Conservation (phyloP, 208 protist species). For the Porcisia deanei region DNA sequence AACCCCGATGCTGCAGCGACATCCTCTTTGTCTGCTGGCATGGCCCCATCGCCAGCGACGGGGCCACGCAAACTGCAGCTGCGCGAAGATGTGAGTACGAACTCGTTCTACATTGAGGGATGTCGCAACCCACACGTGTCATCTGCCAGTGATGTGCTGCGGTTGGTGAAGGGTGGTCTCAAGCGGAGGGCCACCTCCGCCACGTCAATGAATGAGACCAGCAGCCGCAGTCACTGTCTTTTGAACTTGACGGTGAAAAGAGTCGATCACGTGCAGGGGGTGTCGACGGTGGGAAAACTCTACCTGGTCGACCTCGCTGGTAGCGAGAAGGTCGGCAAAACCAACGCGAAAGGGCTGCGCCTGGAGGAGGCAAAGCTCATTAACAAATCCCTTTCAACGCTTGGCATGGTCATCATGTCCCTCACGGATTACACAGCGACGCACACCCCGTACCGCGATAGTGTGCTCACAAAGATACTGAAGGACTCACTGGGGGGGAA, state of each 20-base stretch:
- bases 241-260: conserved; percentile 83
- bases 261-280: conserved; percentile 44
- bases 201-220: conserved; percentile 89
- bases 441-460: conserved; percentile 89
- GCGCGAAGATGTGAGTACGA: conserved; percentile 65
- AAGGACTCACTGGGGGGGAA: conserved; percentile 92
- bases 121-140: conserved; percentile 86
- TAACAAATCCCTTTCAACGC: conserved; percentile 89
- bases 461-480: conserved; percentile 86
- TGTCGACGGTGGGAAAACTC: conserved; percentile 84
- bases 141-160: conserved; percentile 82
- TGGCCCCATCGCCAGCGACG: not conserved
- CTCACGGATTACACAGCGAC: conserved; percentile 61
- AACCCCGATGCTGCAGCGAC: not conserved
- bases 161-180: conserved; percentile 74
- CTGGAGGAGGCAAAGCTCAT: conserved; percentile 94
- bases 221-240: conserved; percentile 87
- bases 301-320: conserved; percentile 92
- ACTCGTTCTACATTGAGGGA: conserved; percentile 90
- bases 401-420: conserved; percentile 85
- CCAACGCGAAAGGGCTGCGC: conserved; percentile 73
- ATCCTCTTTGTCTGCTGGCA: not conserved
- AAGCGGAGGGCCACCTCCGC: conserved; percentile 74
- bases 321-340: conserved; percentile 89
- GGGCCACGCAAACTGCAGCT: conserved; percentile 42